Evolutionary conservation across 176 grass and related monocot genomes (phyloP), one percentile per base, ranked within the genome.

Genomic region (Eragrostis nindensis): DNA sequence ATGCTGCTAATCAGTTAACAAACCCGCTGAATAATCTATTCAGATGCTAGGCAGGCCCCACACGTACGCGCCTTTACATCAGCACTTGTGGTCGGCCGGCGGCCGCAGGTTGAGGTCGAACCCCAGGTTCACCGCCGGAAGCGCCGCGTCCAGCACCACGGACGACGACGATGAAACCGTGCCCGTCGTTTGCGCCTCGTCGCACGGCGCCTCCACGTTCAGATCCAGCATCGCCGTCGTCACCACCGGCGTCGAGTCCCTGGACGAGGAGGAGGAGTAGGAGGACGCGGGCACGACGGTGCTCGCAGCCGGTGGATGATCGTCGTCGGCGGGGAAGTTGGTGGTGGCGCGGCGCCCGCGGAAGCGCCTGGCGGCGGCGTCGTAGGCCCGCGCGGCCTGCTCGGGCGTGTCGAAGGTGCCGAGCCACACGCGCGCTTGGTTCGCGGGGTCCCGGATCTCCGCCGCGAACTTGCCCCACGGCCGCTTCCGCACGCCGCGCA

Each of bases 401-500:
- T 91, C 81, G 26, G 86, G 81, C 0, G 89, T 94, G 66, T 84
- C 86, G 85, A 91, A 94, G 13, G 92, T 91, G 70, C 92, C 89
- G 1, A 94, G 89, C 92, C 89, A 94, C 29, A 94, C 76, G 21
- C 92, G 86, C 11, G 89, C 55, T 56, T 84, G 94, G 94, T 57
- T 97, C 94, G 0, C 94, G 80, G 79, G 94, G 94, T 36, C 32
- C 2, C 32, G 32, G 32, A 36, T 36, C 32, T 36, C 32, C 32
- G 32, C 32, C 32, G 32, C 32, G 32, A 2, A 36, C 32, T 36
- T 36, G 32, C 32, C 32, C 32, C 32, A 36, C 32, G 32, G 32
- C 66, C 94, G 74, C 91, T 90, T 97, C 75, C 94, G 25, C 69
- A 97, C 94, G 0, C 94, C 94, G 64, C 91, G 88, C 6, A 64